Evolutionary conservation across 169 alveolate species (phyloP).

Genomic region (Plasmodium yoelii): DNA sequence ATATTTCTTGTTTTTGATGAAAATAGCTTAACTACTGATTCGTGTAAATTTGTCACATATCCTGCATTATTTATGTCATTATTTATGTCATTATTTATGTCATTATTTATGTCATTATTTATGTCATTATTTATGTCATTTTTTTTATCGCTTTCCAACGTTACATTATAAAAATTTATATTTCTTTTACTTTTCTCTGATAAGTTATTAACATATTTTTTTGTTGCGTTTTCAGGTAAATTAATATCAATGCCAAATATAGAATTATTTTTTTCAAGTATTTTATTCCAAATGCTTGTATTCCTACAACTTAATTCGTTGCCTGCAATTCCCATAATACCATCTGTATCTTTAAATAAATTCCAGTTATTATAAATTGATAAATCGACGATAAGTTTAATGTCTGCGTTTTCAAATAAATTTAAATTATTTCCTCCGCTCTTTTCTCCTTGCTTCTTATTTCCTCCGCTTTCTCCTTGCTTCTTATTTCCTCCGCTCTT

Average conservation of each 20-base stretch:
- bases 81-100: not conserved
- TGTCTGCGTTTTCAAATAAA: constrained; percentile 13
- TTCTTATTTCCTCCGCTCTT: not conserved
- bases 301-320: constrained; percentile 65
- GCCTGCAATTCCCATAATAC: constrained; percentile 69
- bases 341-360: constrained; percentile 61
- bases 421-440: not conserved
- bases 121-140: not conserved
- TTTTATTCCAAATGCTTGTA: constrained; percentile 47
- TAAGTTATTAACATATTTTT: not conserved
- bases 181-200: not conserved
- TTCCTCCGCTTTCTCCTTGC: not conserved
- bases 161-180: not conserved
- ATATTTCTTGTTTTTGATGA: not conserved
- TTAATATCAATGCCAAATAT: constrained; percentile 47
- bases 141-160: no score
- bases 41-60: not conserved
- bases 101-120: not conserved
- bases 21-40: not conserved
- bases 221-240: constrained; percentile 28
- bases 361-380: constrained; percentile 49
- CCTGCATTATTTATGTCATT: not conserved
- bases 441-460: not conserved
- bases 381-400: constrained; percentile 36
- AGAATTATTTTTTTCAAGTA: constrained; percentile 28